Base-by-base conservation (phyloP, 164 flowering plant species). In the Protea cynaroides region DNA sequence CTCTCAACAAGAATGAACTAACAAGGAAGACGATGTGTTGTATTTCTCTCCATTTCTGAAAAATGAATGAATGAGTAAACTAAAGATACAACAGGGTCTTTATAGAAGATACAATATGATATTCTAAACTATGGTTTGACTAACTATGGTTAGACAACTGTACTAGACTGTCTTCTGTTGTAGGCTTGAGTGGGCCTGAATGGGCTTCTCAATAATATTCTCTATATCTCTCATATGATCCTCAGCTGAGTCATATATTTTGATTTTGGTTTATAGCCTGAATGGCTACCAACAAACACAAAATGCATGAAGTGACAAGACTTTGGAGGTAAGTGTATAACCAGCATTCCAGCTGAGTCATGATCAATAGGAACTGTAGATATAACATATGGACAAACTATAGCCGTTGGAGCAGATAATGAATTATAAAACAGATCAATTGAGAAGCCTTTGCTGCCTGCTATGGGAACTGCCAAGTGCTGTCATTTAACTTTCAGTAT, bases 401-500 rank as follows among this genome's bases (percentile, higher is more conserved):
- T 63, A 64, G 76, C 65, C 38, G 76, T 69, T 61, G 83, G 72
- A 68, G 89, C 87, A 73, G 77, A 63, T 53, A 80, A 54, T 44
- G 90, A 79, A 69, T 63, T 89, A 65, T 86, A 93, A 81, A 82
- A 86, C 34, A 94, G 83, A 81, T 94, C 99, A 72, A 94, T 78
- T 36, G 81, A 82, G 77, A 89, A 94, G 67, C 93, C 96, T 73
- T 94, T 96, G 74, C 74, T 88, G 62, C 85, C 74, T 49, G 93
- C 71, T 75, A 82, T 77, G 71, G 87, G 62, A 74, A 83, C 80
- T 34, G 78, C 79, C 76, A 80, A 24, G 14, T 95, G 92, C 61
- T 89, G 97, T 62, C 96, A 72, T 72, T 94, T 94, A 58, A 94
- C 85, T 80, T 94, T 94, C 99, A 94, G 69, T 91, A 91, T 65